Evolutionary conservation across 2,329 filamentous ascomycete genomes (phyloP), one percentile per base, ranked within the genome.

Genomic region (Nigrospora sphaerica): DNA sequence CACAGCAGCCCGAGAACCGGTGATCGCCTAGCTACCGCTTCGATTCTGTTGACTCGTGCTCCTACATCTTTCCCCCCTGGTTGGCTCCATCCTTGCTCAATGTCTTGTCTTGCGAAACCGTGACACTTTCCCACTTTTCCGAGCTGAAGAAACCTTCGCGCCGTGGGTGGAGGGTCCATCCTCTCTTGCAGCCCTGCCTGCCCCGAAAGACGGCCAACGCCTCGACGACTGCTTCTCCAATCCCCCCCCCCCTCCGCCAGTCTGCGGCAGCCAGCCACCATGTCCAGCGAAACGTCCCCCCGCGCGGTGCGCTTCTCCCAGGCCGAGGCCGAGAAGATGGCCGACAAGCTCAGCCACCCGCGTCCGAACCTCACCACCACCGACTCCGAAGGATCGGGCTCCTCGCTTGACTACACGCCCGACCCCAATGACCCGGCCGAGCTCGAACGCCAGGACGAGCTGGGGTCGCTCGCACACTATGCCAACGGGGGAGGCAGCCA

Each of bases 231-330:
- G 4, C 23, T 28, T 2, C 23, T 10, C 19, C 40, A 42, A 23
- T 34, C 16, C 32, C 17, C 37, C 17, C 19, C 37, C 19, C 14
- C 33, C 19, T 18, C 39, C n/a, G 45, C 39, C 40, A 36, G 39
- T 43, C 9, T 17, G 45, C 39, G 39, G 38, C 34, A 23, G 36
- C 23, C 28, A 39, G 32, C 33, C 40, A 44, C 13, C 32, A 62
- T 62, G 60, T 56, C 60, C 6, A 49, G 69, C 56, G 77, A 81
- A 52, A 62, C 71, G 33, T 77, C 77, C 12, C 74, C 77, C 43
- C 73, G 77, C 55, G 69, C 71, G 51, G 75, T 82, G 52, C 74
- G 78, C 52, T 82, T 82, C 57, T 74, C 74, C 39, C 69, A 72
- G 49, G 62, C 64, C 58, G 75, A 74, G 48, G 66, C 72, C 46